These are phyloP conservation scores for Solanum rostratum DNA, from an alignment of 257 asterid genomes.

Conservation along the genomic window DNA sequence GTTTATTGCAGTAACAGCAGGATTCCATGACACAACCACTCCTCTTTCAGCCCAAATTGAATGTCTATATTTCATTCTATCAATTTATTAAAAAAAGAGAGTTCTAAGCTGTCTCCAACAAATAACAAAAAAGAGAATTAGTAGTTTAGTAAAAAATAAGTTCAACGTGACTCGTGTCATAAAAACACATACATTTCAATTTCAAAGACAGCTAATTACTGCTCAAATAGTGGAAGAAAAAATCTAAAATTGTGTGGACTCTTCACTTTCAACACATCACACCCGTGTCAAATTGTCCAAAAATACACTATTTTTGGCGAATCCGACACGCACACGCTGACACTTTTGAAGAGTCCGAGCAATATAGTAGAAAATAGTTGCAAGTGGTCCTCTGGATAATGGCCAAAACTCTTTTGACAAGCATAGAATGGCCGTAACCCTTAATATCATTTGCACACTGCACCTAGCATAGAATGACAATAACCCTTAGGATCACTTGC, in stretches of 20 bases:
- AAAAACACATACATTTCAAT: neutral
- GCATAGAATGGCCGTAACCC: neutral
- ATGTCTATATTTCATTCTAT: neutral
- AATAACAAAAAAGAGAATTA: neutral
- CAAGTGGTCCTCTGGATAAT: neutral
- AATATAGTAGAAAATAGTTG: neutral
- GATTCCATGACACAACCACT: neutral
- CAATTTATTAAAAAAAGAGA: neutral
- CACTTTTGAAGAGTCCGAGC: too few relatives aligned
- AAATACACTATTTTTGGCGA: too few relatives aligned
- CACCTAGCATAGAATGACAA: neutral
- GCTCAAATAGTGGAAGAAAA: neutral
- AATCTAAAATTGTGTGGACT: too few relatives aligned
- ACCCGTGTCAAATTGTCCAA: too few relatives aligned
- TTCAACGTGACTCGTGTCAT: neutral
- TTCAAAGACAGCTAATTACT: neutral
- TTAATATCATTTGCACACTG: neutral
- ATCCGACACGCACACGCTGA: too few relatives aligned
- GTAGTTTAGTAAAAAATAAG: neutral
- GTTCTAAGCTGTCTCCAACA: neutral
- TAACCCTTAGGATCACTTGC: neutral
- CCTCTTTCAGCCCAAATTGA: neutral
- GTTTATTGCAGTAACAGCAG: neutral
- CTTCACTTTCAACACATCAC: too few relatives aligned
- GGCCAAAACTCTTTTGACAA: neutral